These are phyloP conservation scores for Apiospora rasikravindrae DNA, from an alignment of 2,329 filamentous ascomycete genomes.

Conservation along the genomic window DNA sequence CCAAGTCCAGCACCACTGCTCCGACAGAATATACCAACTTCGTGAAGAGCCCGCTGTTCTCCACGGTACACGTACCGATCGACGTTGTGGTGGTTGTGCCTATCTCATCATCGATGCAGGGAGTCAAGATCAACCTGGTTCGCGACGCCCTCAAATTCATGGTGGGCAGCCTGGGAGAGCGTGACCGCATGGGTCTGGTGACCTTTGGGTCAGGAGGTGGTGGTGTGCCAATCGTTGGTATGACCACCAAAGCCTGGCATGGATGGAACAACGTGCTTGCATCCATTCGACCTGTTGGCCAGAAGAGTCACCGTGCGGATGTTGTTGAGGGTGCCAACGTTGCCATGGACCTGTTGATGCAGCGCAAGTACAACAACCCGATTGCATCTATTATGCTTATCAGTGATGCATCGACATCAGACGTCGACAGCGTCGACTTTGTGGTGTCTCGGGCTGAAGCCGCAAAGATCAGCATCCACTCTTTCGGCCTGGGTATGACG, in stretches of 20 bases:
- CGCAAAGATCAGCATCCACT: slow-evolving; percentile 96
- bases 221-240: slow-evolving; percentile 93
- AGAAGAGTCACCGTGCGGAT: slow-evolving; percentile 95
- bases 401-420: slow-evolving; percentile 94
- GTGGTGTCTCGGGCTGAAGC: slow-evolving; percentile 96
- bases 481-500: slow-evolving; percentile 93
- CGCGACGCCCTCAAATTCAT: slow-evolving; percentile 92
- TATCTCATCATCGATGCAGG: slow-evolving; percentile 98
- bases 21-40: slow-evolving; percentile 90
- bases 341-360: slow-evolving; percentile 98
- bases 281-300: slow-evolving; percentile 89
- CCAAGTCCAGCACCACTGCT: slow-evolving; percentile 83
- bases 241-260: slow-evolving; percentile 94
- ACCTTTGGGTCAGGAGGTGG: slow-evolving; percentile 95
- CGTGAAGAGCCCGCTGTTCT: slow-evolving; percentile 53
- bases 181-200: slow-evolving; percentile 95
- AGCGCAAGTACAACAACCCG: slow-evolving; percentile 93
- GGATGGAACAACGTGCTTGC: slow-evolving; percentile 88
- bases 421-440: slow-evolving; percentile 95
- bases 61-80: slow-evolving; percentile 82
- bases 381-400: slow-evolving; percentile 95
- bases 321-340: slow-evolving; percentile 98
- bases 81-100: slow-evolving; percentile 97
- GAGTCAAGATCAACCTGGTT: slow-evolving; percentile 95
- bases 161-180: slow-evolving; percentile 85